Base-by-base conservation (phyloP, 192 early-diverging fungal genomes). In the Coemansia asiatica region DNA sequence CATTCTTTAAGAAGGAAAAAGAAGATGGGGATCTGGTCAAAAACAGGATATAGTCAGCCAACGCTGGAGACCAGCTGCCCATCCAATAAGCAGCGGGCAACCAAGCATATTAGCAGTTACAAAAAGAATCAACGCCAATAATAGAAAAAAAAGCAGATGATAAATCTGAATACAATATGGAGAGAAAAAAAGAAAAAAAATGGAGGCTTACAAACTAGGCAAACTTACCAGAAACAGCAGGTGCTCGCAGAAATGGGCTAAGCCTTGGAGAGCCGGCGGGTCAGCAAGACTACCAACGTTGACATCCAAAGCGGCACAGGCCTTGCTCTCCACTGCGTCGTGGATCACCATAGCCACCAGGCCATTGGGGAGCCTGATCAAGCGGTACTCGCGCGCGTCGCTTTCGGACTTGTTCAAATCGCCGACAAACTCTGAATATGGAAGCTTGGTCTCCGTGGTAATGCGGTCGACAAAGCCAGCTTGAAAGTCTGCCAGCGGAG, bases 211-310 rank as follows among this genome's bases (percentile, higher is more conserved):
- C n/a, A 57, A 36, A 15, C 12, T 21, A 6, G 21, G 29, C 29
- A 64, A 18, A 64, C 76, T 54, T 80, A 72, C 78, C 83, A 90
- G 83, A 67, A 92, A 91, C 48, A 91, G 76, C 48, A 92, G 60
- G 63, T 92, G 91, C 72, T 92, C 91, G 77, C 88, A 86, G 64
- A 90, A 92, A 63, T 92, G 91, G 1, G 91, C 91, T 59, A 92
- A 69, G 1, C 91, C 91, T 69, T 85, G 87, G 19, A 89, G 69
- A 61, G 85, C 79, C 67, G 83, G 84, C 18, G 89, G 90, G 70
- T 91, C 90, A 19, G 75, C 85, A 36, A 90, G 66, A 47, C 87
- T 81, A 33, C 91, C 91, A 60, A 92, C 90, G 56, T 88, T 85
- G 26, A 92, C 90, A 61, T 84, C 83, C 33, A 90, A 50, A 0